Evolutionary conservation across 2,329 filamentous ascomycete genomes (phyloP), one percentile per base, ranked within the genome.

Genomic region (Macrophomina pseudophaseolina): DNA sequence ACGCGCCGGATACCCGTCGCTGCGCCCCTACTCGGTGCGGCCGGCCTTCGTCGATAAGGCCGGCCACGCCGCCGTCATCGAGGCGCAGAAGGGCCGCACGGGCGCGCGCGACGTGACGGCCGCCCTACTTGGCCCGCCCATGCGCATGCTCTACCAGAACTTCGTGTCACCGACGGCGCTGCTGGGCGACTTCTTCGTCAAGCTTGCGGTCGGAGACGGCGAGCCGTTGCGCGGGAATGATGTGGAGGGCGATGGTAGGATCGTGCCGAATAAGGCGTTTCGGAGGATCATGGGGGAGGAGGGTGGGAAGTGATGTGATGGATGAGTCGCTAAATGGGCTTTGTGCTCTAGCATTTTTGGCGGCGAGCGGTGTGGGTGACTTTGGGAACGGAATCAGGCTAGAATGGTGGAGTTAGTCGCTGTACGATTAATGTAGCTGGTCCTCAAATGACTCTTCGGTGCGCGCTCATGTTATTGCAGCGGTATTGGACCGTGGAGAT

Each of bases 11-110:
- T 81, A 80, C 52, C 78, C 82, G 0, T 75, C 78, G 6, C 81
- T 92, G 65, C 82, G 80, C 35, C 81, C 85, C 1, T 85, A 85
- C 70, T 86, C 84, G 11, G 79, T 89, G 6, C 83, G 91, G 0
- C 88, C 90, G 0, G 86, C 74, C 0, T 84, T 79, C 7, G 85
- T 93, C 11, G 90, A 93, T 56, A 72, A 71, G 66, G 70, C 69
- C 1, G 60, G 71, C 1, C 80, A 84, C 68, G 69, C 76, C 18
- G 79, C 80, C 70, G 80, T 84, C 42, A 72, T 79, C 40, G 67
- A 72, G 2, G 42, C n/a, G 8, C 58, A 80, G 72, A 66, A 69
- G 78, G 8, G 73, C 77, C 12, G 59, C 69, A n/a, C 74, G 72
- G n/a, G 64, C 70, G 2, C 76, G 69, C 60, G 73, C 69, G 64